Percentiles rank a stretch among this genome's conserved stretches.
These are phyloP conservation scores for Pholiota adiposa DNA, from an alignment of 1,284 basidiomycete species.

Conservation along the genomic window DNA sequence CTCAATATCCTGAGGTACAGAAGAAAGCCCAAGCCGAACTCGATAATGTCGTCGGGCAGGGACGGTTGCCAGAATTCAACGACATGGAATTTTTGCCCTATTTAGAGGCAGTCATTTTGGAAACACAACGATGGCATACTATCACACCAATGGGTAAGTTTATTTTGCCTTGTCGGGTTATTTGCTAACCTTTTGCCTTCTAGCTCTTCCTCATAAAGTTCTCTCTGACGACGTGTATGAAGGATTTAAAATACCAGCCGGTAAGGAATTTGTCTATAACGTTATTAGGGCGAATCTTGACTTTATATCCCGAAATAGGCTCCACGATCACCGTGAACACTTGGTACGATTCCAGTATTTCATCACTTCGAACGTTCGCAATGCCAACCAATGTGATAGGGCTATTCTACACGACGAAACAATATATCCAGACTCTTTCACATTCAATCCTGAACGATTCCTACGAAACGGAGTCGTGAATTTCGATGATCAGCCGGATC, in stretches of 20 bases:
- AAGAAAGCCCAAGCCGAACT: constrained; percentile 38
- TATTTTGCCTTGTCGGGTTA: not conserved
- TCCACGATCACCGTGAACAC: constrained; percentile 34
- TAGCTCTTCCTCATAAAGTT: constrained; percentile 33
- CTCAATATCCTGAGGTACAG: constrained; percentile 39
- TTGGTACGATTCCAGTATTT: constrained; percentile 29
- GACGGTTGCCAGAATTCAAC: constrained; percentile 43
- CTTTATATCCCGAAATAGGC: constrained; percentile 7
- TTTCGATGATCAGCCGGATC: constrained; percentile 25
- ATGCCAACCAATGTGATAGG: constrained; percentile 23
- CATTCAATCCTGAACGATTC: constrained; percentile 45
- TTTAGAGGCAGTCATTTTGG: constrained; percentile 33
- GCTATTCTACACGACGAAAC: constrained; percentile 44
- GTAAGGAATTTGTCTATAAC: constrained; percentile 19
- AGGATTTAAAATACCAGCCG: constrained; percentile 38
- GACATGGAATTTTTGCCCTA: constrained; percentile 38
- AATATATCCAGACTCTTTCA: constrained; percentile 40
- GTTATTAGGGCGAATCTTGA: not conserved
- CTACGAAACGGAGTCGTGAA: constrained; percentile 33
- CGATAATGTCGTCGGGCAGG: constrained; percentile 31
- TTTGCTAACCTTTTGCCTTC: not conserved
- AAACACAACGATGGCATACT: constrained; percentile 33
- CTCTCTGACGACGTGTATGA: constrained; percentile 36
- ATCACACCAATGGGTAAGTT: constrained; percentile 10
- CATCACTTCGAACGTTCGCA: not conserved